Percentiles rank a stretch among this genome's conserved stretches.
phyloP scores from a whole-genome alignment of 225 moss, liverwort and hornwort genomes.

The Ulota crispa region DNA sequence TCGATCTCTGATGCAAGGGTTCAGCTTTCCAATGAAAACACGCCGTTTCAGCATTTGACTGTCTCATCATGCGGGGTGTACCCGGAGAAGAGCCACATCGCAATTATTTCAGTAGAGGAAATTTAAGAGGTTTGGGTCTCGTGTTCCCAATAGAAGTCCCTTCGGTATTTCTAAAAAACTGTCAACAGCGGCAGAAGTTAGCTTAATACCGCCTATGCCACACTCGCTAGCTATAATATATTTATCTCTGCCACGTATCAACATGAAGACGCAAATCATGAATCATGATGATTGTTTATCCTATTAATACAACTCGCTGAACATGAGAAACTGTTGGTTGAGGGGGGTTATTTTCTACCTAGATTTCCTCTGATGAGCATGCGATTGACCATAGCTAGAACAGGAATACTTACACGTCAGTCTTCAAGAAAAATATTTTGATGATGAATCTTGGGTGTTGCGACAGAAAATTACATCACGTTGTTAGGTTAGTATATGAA shows the following conservation, averaged over 20 bases:
- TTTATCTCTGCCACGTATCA: too few relatives aligned
- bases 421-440: neutral
- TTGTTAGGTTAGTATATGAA: neutral
- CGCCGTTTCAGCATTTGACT: neutral
- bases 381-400: neutral
- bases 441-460: neutral
- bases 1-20: conserved; percentile 2
- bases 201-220: too few relatives aligned
- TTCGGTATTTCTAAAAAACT: too few relatives aligned
- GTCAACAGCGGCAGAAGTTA: too few relatives aligned
- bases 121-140: too few relatives aligned
- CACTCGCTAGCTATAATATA: too few relatives aligned
- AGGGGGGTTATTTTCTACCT: too few relatives aligned
- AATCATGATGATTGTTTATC: too few relatives aligned
- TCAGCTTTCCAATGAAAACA: neutral
- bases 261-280: too few relatives aligned
- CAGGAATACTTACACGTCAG: neutral
- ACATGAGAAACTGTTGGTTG: too few relatives aligned
- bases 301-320: too few relatives aligned
- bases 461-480: neutral
- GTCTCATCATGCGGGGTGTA: neutral
- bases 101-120: neutral
- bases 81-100: neutral
- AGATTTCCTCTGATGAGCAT: neutral
- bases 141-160: too few relatives aligned